phyloP scores from a whole-genome alignment of 2,329 filamentous ascomycete species.

The Fusarium globosum region DNA sequence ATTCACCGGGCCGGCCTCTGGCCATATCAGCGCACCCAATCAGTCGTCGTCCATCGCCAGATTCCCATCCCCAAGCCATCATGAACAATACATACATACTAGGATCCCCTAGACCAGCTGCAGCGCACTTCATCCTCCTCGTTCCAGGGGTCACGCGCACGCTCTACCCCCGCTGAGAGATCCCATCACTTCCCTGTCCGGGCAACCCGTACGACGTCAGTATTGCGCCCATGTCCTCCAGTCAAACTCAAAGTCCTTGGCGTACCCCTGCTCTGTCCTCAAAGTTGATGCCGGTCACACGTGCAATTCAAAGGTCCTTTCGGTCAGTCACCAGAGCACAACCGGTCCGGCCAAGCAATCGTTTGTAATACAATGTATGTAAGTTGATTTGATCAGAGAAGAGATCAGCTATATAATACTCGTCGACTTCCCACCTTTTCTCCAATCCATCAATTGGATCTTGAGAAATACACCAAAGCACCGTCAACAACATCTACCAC shows the following conservation, averaged over 20 bases:
- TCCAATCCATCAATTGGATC: background rate
- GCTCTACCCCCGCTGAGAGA: constrained; percentile 17
- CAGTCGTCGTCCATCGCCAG: constrained; percentile 8
- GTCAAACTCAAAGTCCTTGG: constrained; percentile 3
- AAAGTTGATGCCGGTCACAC: constrained; percentile 31
- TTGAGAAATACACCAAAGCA: background rate
- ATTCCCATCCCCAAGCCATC: background rate
- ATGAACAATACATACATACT: background rate
- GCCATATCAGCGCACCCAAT: constrained; percentile 32
- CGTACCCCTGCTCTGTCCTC: constrained; percentile 12
- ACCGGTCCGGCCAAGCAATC: constrained; percentile 27
- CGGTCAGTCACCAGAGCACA: constrained; percentile 19
- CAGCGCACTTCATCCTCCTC: constrained; percentile 28
- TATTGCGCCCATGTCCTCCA: constrained; percentile 10
- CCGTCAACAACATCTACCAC: background rate
- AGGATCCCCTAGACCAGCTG: background rate
- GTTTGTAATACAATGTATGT: constrained; percentile 12
- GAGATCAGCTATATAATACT: constrained; percentile 23
- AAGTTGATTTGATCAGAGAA: constrained; percentile 5
- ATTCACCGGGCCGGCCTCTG: constrained; percentile 33
- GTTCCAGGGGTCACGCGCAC: constrained; percentile 24
- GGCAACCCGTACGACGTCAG: constrained; percentile 31
- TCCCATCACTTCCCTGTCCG: constrained; percentile 14
- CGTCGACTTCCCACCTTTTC: background rate
- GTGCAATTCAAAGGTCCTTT: constrained; percentile 6